Percentiles rank a stretch among this genome's conserved stretches.
phyloP scores from a whole-genome alignment of 139 green algal species.

The Chlamydomonas sp. region DNA sequence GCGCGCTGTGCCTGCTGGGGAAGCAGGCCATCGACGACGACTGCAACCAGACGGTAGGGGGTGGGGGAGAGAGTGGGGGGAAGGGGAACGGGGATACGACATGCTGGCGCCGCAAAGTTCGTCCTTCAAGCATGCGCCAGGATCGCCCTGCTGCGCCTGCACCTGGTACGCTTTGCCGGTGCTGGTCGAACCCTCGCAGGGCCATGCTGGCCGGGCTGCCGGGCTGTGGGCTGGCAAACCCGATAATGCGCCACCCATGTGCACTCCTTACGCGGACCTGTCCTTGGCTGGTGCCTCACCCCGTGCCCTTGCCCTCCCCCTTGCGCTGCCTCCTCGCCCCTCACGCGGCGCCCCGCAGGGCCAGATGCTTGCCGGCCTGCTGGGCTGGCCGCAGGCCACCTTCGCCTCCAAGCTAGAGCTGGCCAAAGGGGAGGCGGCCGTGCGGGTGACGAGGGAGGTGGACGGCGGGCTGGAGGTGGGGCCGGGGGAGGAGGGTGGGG shows the following conservation, averaged over 20 bases:
- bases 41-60: conserved; percentile 84
- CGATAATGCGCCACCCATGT: too few relatives aligned
- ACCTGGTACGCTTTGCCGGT: too few relatives aligned
- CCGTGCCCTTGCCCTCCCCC: too few relatives aligned
- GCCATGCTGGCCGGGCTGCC: too few relatives aligned
- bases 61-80: background rate
- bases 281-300: too few relatives aligned
- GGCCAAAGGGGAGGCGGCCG: conserved; percentile 32
- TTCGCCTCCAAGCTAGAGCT: conserved; percentile 89
- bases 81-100: background rate
- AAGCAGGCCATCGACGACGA: conserved; percentile 98
- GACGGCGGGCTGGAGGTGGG: conserved; percentile 86
- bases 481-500: background rate
- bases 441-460: conserved; percentile 80
- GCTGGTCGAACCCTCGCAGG: too few relatives aligned
- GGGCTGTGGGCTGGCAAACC: too few relatives aligned
- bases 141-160: too few relatives aligned
- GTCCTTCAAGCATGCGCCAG: too few relatives aligned
- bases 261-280: too few relatives aligned
- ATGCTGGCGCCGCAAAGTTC: background rate
- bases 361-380: conserved; percentile 91
- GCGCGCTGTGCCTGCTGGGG: conserved; percentile 82
- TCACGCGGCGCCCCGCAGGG: conserved; percentile 53
- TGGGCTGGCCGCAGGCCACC: conserved; percentile 93
- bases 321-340: background rate